phyloP scores from a whole-genome alignment of 1,284 basidiomycete genomes.

The Fomitopsis palustris region DNA sequence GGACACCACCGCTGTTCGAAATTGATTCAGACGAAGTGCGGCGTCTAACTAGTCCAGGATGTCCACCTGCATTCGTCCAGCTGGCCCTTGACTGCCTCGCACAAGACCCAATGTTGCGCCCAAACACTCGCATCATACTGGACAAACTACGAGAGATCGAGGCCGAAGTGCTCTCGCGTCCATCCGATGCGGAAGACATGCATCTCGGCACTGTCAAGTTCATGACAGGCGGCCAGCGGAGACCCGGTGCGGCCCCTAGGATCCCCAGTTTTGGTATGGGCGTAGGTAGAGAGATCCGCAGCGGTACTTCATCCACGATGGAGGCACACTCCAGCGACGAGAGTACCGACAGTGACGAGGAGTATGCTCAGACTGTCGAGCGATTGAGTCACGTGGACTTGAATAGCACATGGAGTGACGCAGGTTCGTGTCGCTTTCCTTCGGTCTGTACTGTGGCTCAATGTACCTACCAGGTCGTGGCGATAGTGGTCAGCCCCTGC shows the following conservation, averaged over 20 bases:
- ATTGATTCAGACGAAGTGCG: conserved; percentile 78
- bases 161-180: conserved; percentile 69
- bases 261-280: conserved; percentile 86
- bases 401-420: conserved; percentile 45
- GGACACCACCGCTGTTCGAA: conserved; percentile 73
- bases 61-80: conserved; percentile 75
- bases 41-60: conserved; percentile 67
- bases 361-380: conserved; percentile 65
- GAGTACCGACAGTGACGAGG: conserved; percentile 56
- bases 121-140: conserved; percentile 77
- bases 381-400: conserved; percentile 50
- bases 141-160: conserved; percentile 76
- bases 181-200: conserved; percentile 59
- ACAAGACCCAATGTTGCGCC: conserved; percentile 67
- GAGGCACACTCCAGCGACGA: conserved; percentile 42
- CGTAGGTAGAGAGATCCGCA: conserved; percentile 54
- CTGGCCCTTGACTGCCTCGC: conserved; percentile 80
- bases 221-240: conserved; percentile 54
- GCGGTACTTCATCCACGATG: conserved; percentile 13
- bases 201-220: conserved; percentile 88
- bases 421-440: conserved; percentile 33
- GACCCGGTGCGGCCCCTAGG: conserved; percentile 57
- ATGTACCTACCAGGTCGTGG: conserved; percentile 26
- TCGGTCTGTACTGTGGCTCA: neutral
- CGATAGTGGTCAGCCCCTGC: conserved; percentile 51